Conservation (phyloP, 192 early-diverging fungal species). For the Podila clonocystis region DNA sequence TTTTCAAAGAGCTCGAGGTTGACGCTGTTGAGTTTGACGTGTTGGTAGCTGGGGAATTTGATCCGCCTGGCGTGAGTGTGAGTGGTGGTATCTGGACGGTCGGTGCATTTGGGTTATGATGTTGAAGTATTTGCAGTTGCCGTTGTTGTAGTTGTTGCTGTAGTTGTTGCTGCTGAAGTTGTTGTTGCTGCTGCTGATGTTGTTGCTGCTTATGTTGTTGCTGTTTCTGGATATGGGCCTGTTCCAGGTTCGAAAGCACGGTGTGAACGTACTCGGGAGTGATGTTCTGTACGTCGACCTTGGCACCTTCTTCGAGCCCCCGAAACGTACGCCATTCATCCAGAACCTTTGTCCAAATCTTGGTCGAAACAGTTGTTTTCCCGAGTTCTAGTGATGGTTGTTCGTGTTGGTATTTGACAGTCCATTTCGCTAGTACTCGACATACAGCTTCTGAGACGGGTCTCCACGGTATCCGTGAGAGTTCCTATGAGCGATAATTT, state of each 20-base stretch:
- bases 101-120: neutral
- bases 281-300: slow-evolving; percentile 18
- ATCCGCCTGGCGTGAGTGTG: neutral
- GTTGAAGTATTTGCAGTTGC: neutral
- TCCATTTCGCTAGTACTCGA: slow-evolving; percentile 3
- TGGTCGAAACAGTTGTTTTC: no score
- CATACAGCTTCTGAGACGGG: slow-evolving; percentile 33
- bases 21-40: neutral
- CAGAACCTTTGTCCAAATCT: slow-evolving; percentile 30
- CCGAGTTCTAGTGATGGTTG: no score
- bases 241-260: slow-evolving; percentile 6
- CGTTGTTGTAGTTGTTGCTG: neutral
- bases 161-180: neutral
- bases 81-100: neutral
- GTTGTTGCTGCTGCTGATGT: neutral
- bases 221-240: neutral
- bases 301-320: neutral
- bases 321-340: slow-evolving; percentile 11
- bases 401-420: slow-evolving; percentile 2
- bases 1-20: slow-evolving; percentile 2
- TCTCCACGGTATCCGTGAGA: slow-evolving; percentile 14
- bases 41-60: neutral
- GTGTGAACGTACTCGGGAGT: slow-evolving; percentile 21
- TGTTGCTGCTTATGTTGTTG: neutral
- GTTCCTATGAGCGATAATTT: slow-evolving; percentile 5